Base-by-base conservation (phyloP, 208 protist genomes). In the Balamuthia mandrillaris region DNA sequence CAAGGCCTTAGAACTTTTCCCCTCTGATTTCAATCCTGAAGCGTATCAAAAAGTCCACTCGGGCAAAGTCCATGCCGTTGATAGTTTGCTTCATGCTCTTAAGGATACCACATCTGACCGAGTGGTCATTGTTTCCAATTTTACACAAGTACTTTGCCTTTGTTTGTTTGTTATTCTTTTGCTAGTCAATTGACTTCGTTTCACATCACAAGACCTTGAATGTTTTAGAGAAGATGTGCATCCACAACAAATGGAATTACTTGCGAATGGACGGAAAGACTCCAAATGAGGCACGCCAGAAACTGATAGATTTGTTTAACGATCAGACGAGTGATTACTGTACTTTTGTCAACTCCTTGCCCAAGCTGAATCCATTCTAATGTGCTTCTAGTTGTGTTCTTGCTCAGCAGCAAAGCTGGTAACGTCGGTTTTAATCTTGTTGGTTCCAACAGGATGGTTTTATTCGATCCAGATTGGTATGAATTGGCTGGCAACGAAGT, bases 401-500 rank as follows among this genome's bases (percentile, higher is more conserved):
- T 84, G 21, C 56, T 84, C 1, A 72, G 56, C 21, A 84, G 56
- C 60, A 84, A 70, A 54, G 78, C 78, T 27, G 52, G 52, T 60
- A 98, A 98, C 45, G 94, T 98, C 14, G 98, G 98, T 14, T 90
- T 99, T 84, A 99, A 98, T 86, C 94, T 99, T 66, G 98, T 98
- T 81, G 96, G 97, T 47, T 98, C 96, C 31, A 99, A 97, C 63
- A 94, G 97, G 45, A 92, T 99, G 41, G 96, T 99, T 44, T 88
- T 99, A 2, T 94, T 96, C 39, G 98, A 99, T 92, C 94, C 92
- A 21, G 97, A 98, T 88, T 99, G 98, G 94, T 84, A 31, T 42
- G 78, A 9, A 1, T n/a, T 21, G 41, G 31, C 44, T n/a, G n/a
- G n/a, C n/a, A n/a, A n/a, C n/a, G n/a, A n/a, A n/a, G n/a, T n/a